Evolutionary conservation across 371 early-diverging fungal genomes (phyloP).

Genomic region (Dichotomocladium elegans): DNA sequence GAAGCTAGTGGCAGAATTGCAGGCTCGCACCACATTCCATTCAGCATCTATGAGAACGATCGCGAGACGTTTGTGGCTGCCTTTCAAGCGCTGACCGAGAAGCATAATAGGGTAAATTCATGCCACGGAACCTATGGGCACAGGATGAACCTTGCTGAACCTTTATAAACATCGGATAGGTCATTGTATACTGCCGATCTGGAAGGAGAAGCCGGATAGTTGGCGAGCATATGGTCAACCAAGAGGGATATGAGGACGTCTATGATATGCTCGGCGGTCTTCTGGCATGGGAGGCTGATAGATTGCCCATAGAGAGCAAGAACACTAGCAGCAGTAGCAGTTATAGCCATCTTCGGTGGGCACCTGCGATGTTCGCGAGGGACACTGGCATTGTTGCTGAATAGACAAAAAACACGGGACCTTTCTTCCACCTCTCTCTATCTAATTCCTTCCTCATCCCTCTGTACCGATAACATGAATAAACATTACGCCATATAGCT

Average conservation of each 20-base stretch:
- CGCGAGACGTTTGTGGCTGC: neutral
- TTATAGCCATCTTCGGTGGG: too few species aligned
- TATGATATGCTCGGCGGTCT: conserved; percentile 34
- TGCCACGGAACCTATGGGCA: neutral
- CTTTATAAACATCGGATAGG: conserved; percentile 12
- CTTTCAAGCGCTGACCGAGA: neutral
- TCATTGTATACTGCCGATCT: conserved; percentile 38
- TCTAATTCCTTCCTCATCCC: too few species aligned
- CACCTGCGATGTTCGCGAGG: too few species aligned
- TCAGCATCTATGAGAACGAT: neutral
- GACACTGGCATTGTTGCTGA: too few species aligned
- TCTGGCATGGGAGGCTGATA: conserved; percentile 25
- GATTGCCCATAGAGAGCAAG: conserved; percentile 13
- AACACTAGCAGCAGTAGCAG: neutral
- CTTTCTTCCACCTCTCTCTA: too few species aligned
- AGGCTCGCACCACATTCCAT: conserved; percentile 24
- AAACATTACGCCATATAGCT: too few species aligned
- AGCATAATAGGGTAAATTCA: neutral
- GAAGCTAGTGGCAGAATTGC: conserved; percentile 23
- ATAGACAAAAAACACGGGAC: too few species aligned
- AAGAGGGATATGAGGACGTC: conserved; percentile 29
- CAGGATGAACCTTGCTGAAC: neutral
- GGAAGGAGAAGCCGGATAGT: conserved; percentile 38
- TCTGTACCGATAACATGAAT: too few species aligned
- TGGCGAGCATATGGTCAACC: conserved; percentile 12